Evolutionary conservation across 371 early-diverging fungal species (phyloP).

Genomic region (Dinochytrium kinnereticum): DNA sequence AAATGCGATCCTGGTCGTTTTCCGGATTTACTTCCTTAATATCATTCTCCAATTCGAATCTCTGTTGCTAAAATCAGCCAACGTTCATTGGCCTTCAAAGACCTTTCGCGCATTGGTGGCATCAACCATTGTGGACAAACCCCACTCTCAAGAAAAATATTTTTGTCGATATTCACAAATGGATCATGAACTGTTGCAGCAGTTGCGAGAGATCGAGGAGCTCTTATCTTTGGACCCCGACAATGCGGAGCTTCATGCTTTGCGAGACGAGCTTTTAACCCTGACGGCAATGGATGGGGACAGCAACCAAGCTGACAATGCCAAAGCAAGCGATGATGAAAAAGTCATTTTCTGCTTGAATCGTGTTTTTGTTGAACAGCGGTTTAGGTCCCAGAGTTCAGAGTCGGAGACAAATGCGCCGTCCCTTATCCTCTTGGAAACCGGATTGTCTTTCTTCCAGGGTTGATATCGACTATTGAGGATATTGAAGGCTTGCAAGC

Average conservation of each 20-base stretch:
- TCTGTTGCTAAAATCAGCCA: slow-evolving; percentile 44
- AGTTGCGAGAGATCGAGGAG: neutral
- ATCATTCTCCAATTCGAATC: slow-evolving; percentile 86
- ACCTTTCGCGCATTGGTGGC: slow-evolving; percentile 34
- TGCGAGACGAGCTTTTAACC: neutral
- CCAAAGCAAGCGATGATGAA: neutral
- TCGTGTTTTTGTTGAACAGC: too few species aligned
- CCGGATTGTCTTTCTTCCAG: slow-evolving; percentile 1
- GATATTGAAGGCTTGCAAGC: neutral
- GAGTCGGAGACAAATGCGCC: slow-evolving; percentile 3
- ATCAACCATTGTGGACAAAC: slow-evolving; percentile 28
- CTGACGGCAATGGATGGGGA: neutral
- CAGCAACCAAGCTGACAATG: neutral
- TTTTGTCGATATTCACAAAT: neutral
- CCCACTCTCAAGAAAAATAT: neutral
- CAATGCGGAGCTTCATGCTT: neutral
- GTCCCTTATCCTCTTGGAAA: slow-evolving; percentile 3
- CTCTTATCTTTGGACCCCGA: neutral
- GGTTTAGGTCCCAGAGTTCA: too few species aligned
- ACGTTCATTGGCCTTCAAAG: neutral
- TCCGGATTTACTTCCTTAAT: slow-evolving; percentile 57
- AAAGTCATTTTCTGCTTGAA: too few species aligned
- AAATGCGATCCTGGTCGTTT: slow-evolving; percentile 76
- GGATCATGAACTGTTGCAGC: neutral
- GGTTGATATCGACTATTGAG: neutral